A percentile compares a stretch with the other conserved stretches of the same genome.
Evolutionary conservation across 139 green algal genomes (phyloP).

Genomic region (Spirogloea muscicola): DNA sequence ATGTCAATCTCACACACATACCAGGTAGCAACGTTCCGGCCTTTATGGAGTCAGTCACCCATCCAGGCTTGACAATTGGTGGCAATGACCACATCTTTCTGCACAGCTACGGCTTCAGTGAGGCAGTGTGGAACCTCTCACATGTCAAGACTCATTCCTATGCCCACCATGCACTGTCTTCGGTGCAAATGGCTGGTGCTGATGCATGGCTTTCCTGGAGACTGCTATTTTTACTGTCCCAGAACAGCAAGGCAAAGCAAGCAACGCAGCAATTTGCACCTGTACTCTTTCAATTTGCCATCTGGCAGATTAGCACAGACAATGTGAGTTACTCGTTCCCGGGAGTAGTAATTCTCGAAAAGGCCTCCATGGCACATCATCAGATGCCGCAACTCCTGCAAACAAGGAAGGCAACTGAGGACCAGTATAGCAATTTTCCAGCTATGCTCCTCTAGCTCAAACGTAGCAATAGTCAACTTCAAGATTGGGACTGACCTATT

Average conservation of each 20-base stretch:
- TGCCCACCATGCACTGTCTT: too few species aligned
- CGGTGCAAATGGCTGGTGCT: too few species aligned
- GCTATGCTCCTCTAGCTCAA: background rate
- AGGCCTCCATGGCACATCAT: conserved; percentile 84
- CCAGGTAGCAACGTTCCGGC: conserved; percentile 24
- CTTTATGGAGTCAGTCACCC: conserved; percentile 36
- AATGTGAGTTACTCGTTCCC: conserved; percentile 79
- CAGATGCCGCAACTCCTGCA: conserved; percentile 82
- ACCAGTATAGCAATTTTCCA: too few species aligned
- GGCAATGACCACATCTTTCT: conserved; percentile 21
- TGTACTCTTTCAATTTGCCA: conserved; percentile 77
- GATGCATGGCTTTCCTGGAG: too few species aligned
- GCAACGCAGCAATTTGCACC: too few species aligned
- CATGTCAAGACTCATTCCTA: too few species aligned
- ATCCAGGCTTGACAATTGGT: conserved; percentile 30
- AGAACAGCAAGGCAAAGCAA: too few species aligned
- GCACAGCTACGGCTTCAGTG: too few species aligned
- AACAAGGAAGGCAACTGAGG: background rate
- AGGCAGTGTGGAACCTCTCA: too few species aligned
- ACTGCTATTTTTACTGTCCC: too few species aligned
- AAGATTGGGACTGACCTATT: background rate
- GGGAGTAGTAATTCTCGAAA: conserved; percentile 71
- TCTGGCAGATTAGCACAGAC: conserved; percentile 85
- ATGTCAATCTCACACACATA: background rate
- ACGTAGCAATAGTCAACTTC: background rate